Percentiles rank a stretch among this genome's conserved stretches.
phyloP scores from a whole-genome alignment of 176 grass and related monocot genomes.

The Metroxylon sagu region DNA sequence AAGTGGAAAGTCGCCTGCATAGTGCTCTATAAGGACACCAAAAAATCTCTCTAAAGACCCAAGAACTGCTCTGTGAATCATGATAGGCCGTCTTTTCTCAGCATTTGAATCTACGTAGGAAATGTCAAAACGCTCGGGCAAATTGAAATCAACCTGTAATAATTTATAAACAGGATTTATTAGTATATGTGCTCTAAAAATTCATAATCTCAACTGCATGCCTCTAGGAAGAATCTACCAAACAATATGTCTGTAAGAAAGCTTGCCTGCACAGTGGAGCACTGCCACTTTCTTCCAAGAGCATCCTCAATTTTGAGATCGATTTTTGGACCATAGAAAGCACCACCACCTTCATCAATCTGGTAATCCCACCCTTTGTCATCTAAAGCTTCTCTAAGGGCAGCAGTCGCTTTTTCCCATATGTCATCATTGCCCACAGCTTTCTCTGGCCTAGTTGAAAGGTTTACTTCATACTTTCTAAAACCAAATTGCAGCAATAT shows the following conservation, averaged over 20 bases:
- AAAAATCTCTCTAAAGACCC: conserved; percentile 92
- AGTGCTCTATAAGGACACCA: conserved; percentile 87
- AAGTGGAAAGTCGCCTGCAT: conserved; percentile 96
- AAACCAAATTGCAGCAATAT: conserved; percentile 89
- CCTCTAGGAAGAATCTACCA: too few species aligned
- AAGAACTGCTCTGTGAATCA: conserved; percentile 94
- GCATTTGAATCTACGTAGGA: conserved; percentile 77
- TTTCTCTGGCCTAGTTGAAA: conserved; percentile 87
- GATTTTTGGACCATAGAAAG: conserved; percentile 96
- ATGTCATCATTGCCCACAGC: conserved; percentile 77
- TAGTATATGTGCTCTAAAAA: background rate
- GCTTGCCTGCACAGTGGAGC: conserved; percentile 77
- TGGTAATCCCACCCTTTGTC: conserved; percentile 92
- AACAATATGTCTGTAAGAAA: conserved; percentile 1
- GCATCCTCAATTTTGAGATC: conserved; percentile 97
- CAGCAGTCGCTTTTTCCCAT: conserved; percentile 90
- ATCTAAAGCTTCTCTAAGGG: conserved; percentile 62
- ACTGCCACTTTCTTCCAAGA: conserved; percentile 98
- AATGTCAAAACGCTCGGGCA: conserved; percentile 81
- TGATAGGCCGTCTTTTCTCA: conserved; percentile 76
- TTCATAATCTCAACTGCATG: background rate
- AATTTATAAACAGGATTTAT: background rate
- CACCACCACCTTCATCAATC: conserved; percentile 94
- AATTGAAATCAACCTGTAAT: conserved; percentile 87
- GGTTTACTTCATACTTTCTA: conserved; percentile 66